Evolutionary conservation across 2,329 filamentous ascomycete genomes (phyloP), one percentile per base, ranked within the genome.

Genomic region (Fusarium humuli): DNA sequence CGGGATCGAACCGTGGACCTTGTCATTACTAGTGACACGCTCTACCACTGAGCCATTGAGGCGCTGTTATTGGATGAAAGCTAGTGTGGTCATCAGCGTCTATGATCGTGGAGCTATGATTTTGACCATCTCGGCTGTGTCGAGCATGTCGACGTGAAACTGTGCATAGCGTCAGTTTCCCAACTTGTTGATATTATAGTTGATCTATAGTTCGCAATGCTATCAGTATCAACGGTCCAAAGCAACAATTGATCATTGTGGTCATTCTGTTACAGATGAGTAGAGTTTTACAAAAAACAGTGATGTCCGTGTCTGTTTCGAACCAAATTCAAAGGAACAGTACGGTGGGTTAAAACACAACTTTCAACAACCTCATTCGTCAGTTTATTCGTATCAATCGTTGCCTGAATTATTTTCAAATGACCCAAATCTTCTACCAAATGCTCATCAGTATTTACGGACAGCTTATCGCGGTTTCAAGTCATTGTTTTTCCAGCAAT

Each of bases 1-100:
- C 45, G 61, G 59, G 61, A 64, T 64, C 59, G 59, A 64, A 64
- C 61, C 61, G 45, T 56, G 61, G 59, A 64, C 61, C 61, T 64
- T 64, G 61, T 64, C 61, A 64, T 64, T 64, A 64, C 61, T 64
- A 64, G 61, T 64, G 61, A 64, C 61, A 64, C 61, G 61, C 50
- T 64, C 53, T 64, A 64, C 61, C 61, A 64, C 61, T 64, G 61
- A 64, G 59, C 59, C 61, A 64, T 49, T 61, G 22, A 46, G 61
- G 61, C 61, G 40, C 37, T 34, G 4, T 64, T 30, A 64, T 41
- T 64, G 49, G 59, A 29, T 64, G 25, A 58, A 2, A 29, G 5
- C 1, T 0, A 2, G 1, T 5, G 0, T 1, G 0, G 2, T 0
- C 11, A 7, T 14, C 25, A 5, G 16, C 0, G 4, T 18, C 6